A percentile compares a stretch with the other conserved stretches of the same genome.
phyloP scores from a whole-genome alignment of 805 yeast species.

The Yamadazyma akitaensis region DNA sequence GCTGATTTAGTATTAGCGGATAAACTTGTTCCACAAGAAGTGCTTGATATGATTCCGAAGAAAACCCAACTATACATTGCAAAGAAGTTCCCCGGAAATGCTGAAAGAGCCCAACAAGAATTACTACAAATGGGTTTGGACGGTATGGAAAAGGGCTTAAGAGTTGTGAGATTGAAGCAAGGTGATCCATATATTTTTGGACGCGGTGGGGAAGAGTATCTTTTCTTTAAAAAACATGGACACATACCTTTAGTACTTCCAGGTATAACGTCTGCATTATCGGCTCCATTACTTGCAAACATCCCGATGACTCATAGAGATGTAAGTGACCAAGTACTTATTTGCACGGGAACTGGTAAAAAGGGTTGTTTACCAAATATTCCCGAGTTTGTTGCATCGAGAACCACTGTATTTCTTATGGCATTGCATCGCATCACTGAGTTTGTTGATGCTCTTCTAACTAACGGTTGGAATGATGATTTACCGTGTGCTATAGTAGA shows the following conservation, averaged over 20 bases:
- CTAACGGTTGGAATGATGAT: slow-evolving; percentile 61
- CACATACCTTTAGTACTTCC: slow-evolving; percentile 73
- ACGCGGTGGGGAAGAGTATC: slow-evolving; percentile 90
- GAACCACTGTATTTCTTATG: slow-evolving; percentile 90
- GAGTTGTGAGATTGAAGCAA: slow-evolving; percentile 87
- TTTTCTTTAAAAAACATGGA: slow-evolving; percentile 66
- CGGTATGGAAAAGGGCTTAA: slow-evolving; percentile 60
- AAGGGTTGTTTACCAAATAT: slow-evolving; percentile 75
- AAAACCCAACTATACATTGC: slow-evolving; percentile 78
- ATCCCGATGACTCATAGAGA: slow-evolving; percentile 93
- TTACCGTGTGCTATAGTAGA: slow-evolving; percentile 85
- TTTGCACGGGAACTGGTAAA: slow-evolving; percentile 94
- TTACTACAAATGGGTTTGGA: slow-evolving; percentile 68
- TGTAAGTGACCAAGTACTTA: slow-evolving; percentile 85
- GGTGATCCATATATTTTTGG: slow-evolving; percentile 98
- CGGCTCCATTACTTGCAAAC: slow-evolving; percentile 77
- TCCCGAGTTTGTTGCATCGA: slow-evolving; percentile 66
- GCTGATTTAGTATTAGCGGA: slow-evolving; percentile 90
- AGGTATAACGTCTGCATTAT: slow-evolving; percentile 85
- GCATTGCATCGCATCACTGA: slow-evolving; percentile 74
- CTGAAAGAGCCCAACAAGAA: slow-evolving; percentile 89
- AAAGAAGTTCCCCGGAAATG: slow-evolving; percentile 93
- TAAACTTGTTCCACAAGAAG: slow-evolving; percentile 87
- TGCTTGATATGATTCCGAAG: slow-evolving; percentile 76
- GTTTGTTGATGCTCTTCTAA: slow-evolving; percentile 45